These are phyloP conservation scores for Anaeromyces robustus DNA, from an alignment of 192 early-diverging fungal genomes.

Conservation along the genomic window DNA sequence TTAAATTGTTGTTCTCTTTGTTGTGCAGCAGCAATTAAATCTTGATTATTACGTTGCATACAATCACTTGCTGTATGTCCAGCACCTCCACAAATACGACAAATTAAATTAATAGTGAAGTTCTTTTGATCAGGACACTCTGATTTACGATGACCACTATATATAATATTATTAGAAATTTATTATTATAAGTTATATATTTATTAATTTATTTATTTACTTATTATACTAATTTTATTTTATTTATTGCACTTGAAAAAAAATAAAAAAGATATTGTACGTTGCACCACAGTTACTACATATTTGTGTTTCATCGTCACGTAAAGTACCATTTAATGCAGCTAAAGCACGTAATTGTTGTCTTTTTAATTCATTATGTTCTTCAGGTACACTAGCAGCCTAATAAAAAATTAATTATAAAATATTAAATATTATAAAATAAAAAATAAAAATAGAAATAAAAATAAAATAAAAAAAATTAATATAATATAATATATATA, in stretches of 20 bases:
- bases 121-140: conserved; percentile 83
- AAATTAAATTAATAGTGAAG: conserved; percentile 69
- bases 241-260: too few species aligned
- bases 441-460: neutral
- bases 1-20: conserved; percentile 77
- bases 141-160: conserved; percentile 59
- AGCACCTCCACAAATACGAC: conserved; percentile 72
- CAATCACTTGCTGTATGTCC: conserved; percentile 94
- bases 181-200: neutral
- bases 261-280: too few species aligned
- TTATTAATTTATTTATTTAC: neutral
- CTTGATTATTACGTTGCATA: conserved; percentile 68
- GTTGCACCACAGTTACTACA: conserved; percentile 82
- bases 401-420: too few species aligned
- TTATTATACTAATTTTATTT: neutral
- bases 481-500: too few species aligned
- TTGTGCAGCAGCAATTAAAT: conserved; percentile 46
- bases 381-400: conserved; percentile 76
- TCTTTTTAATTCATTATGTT: conserved; percentile 87
- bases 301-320: conserved; percentile 87
- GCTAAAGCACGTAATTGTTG: conserved; percentile 90
- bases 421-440: too few species aligned
- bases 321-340: conserved; percentile 84
- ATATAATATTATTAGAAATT: neutral
- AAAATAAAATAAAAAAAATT: neutral